Conservation (phyloP, 345 rosid species). For the Eutrema heterophyllum region DNA sequence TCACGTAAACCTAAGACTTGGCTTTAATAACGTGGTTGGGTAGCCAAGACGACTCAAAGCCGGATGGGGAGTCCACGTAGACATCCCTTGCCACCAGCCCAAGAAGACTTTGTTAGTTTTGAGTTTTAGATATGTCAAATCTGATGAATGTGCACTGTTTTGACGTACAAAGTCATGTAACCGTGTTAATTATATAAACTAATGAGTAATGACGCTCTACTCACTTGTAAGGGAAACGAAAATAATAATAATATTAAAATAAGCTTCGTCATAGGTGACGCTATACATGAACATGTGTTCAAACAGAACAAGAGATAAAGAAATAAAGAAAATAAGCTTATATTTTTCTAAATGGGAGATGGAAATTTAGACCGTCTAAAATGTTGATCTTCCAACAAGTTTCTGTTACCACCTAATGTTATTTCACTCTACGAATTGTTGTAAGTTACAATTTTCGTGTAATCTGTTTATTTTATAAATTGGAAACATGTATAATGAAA, state of each 20-base stretch:
- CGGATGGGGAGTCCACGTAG: too few species aligned
- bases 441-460: background rate
- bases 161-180: background rate
- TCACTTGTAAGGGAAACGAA: background rate
- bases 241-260: background rate
- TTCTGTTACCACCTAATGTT: background rate
- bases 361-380: background rate
- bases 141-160: background rate
- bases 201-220: background rate
- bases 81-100: too few species aligned
- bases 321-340: background rate
- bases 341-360: background rate
- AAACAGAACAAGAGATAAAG: background rate
- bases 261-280: conserved; percentile 20
- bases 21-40: too few species aligned
- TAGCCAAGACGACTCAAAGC: too few species aligned
- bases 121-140: conserved; percentile 16
- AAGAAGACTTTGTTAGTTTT: too few species aligned
- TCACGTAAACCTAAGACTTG: too few species aligned
- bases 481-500: background rate
- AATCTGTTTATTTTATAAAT: background rate
- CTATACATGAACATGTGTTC: conserved; percentile 1
- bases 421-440: background rate
- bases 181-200: background rate
- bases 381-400: background rate